These are phyloP conservation scores for Begonia fuchsioides DNA, from an alignment of 306 rosid genomes.

Conservation along the genomic window DNA sequence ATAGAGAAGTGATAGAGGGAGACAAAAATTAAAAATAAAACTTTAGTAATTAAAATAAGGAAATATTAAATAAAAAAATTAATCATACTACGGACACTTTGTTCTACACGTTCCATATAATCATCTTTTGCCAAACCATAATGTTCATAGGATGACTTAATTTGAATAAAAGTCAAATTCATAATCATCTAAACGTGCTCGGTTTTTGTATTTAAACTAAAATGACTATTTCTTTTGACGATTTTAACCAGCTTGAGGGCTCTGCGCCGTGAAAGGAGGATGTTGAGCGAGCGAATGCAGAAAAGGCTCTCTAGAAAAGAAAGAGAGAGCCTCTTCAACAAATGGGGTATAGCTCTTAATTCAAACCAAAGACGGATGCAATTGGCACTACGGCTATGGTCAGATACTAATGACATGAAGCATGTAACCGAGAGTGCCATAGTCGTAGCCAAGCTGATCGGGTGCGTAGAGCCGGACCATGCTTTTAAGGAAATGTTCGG, in stretches of 20 bases:
- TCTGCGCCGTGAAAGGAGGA: constrained; percentile 62
- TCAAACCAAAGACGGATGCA: constrained; percentile 59
- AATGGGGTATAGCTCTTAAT: constrained; percentile 57
- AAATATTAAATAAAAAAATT: no score
- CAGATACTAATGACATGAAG: constrained; percentile 32
- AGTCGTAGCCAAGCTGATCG: constrained; percentile 61
- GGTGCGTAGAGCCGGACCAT: constrained; percentile 55
- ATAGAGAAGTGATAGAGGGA: no score
- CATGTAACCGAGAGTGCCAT: constrained; percentile 65
- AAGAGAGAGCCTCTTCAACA: constrained; percentile 44
- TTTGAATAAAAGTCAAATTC: background rate
- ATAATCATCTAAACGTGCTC: background rate
- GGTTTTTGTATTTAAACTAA: background rate
- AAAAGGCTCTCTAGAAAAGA: constrained; percentile 42
- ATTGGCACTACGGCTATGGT: constrained; percentile 57
- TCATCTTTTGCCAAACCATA: no score
- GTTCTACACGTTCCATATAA: no score
- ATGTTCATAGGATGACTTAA: no score
- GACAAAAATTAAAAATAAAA: no score
- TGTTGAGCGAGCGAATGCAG: constrained; percentile 66
- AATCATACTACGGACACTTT: no score
- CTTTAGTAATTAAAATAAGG: no score
- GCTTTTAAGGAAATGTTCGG: constrained; percentile 99
- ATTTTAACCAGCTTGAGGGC: constrained; percentile 29
- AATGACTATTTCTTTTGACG: background rate